Evolutionary conservation across 2,329 filamentous ascomycete species (phyloP).

Genomic region (Blumeria graminis): DNA sequence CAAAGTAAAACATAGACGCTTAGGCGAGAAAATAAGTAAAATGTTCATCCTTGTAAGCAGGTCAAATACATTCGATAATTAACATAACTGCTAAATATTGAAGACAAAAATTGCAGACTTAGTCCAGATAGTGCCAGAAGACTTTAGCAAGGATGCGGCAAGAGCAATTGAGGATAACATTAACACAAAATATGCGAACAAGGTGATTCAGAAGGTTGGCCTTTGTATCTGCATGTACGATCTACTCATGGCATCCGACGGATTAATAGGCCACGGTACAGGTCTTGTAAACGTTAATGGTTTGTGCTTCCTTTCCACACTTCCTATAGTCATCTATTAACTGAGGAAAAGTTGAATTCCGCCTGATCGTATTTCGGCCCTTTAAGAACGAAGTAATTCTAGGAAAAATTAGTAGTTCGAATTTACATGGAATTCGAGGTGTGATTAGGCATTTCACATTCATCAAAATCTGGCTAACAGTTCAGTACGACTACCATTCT

Average conservation of each 20-base stretch:
- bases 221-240: conserved; percentile 89
- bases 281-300: conserved; percentile 88
- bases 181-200: conserved; percentile 91
- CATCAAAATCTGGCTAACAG: neutral
- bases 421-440: conserved; percentile 48
- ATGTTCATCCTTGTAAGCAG: conserved; percentile 27
- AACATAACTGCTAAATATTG: conserved; percentile 3
- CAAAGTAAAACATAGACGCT: neutral
- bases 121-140: conserved; percentile 72
- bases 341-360: conserved; percentile 50
- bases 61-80: neutral
- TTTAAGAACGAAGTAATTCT: conserved; percentile 87
- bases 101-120: conserved; percentile 87
- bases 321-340: neutral
- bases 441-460: conserved; percentile 9
- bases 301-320: conserved; percentile 17
- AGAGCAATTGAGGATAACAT: conserved; percentile 89
- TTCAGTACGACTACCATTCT: conserved; percentile 67
- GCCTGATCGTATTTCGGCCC: conserved; percentile 77
- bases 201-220: conserved; percentile 80
- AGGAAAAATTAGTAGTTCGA: conserved; percentile 57
- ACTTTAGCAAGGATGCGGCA: conserved; percentile 63
- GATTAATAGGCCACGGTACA: conserved; percentile 76
- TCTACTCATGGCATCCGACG: conserved; percentile 69
- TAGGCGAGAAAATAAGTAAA: conserved; percentile 1